phyloP scores from a whole-genome alignment of 2,329 filamentous ascomycete genomes.

The Samsoniella hepiali region DNA sequence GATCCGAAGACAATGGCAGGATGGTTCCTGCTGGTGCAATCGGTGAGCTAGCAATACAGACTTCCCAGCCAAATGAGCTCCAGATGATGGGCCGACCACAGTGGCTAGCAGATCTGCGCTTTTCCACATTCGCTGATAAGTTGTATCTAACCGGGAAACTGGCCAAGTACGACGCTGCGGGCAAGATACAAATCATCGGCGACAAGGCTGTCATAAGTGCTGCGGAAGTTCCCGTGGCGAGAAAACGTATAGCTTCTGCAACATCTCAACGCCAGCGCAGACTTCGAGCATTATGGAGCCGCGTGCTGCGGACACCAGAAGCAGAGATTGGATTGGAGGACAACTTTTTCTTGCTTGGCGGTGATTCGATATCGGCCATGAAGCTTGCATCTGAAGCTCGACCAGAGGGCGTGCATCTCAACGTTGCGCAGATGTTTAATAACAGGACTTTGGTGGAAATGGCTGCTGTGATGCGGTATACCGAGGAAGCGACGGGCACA shows the following conservation, averaged over 20 bases:
- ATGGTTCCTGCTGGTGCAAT: slow-evolving; percentile 40
- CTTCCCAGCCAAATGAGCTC: slow-evolving; percentile 26
- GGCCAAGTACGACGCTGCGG: slow-evolving; percentile 35
- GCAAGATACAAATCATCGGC: slow-evolving; percentile 29
- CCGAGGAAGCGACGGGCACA: slow-evolving; percentile 18
- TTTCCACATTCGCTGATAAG: slow-evolving; percentile 15
- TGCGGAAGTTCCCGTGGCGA: slow-evolving; percentile 18
- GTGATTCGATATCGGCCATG: slow-evolving; percentile 60
- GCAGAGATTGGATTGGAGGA: slow-evolving; percentile 51
- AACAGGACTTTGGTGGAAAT: slow-evolving; percentile 49
- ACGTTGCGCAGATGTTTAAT: slow-evolving; percentile 55
- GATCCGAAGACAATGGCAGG: slow-evolving; percentile 33
- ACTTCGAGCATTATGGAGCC: slow-evolving; percentile 47
- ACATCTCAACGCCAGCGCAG: slow-evolving; percentile 42
- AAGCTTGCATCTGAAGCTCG: slow-evolving; percentile 56
- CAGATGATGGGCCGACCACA: slow-evolving; percentile 27
- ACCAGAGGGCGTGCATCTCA: slow-evolving; percentile 45
- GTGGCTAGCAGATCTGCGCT: slow-evolving; percentile 28
- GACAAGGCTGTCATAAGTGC: slow-evolving; percentile 21
- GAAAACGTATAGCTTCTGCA: slow-evolving; percentile 34
- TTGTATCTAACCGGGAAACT: slow-evolving; percentile 42
- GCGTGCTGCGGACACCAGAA: slow-evolving; percentile 42
- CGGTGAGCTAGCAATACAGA: slow-evolving; percentile 44
- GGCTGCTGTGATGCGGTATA: slow-evolving; percentile 45
- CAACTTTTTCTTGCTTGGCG: slow-evolving; percentile 59